phyloP scores from a whole-genome alignment of 2,329 filamentous ascomycete species.

The Fusarium continuum region DNA sequence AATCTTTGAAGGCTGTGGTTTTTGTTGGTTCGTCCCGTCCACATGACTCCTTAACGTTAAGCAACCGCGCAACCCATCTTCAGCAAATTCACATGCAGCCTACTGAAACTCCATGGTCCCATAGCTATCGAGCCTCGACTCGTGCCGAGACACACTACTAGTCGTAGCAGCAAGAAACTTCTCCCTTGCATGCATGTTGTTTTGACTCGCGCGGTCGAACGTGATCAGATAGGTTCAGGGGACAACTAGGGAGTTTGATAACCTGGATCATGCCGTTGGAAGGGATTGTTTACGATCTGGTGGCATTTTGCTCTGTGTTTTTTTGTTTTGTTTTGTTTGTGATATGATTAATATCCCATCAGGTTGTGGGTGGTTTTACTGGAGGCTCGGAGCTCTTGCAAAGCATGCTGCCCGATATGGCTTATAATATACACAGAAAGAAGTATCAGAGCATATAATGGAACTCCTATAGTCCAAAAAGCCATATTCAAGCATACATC shows the following conservation, averaged over 20 bases:
- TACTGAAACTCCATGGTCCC: not conserved
- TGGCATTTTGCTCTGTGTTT: not conserved
- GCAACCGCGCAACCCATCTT: too few relatives aligned
- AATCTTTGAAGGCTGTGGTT: too few relatives aligned
- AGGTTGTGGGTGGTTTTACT: not conserved
- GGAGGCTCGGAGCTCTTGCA: too few relatives aligned
- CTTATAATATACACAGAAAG: too few relatives aligned
- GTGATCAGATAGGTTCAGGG: not conserved
- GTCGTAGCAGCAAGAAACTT: not conserved
- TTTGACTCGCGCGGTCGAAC: not conserved
- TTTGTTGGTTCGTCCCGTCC: too few relatives aligned
- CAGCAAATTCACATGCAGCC: not conserved
- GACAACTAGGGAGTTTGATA: not conserved
- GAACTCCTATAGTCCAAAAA: too few relatives aligned
- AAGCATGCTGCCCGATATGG: too few relatives aligned
- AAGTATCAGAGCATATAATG: too few relatives aligned
- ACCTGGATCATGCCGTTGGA: not conserved
- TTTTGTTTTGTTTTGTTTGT: not conserved
- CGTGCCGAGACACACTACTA: not conserved
- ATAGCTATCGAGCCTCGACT: not conserved
- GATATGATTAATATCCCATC: not conserved
- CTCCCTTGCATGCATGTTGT: constrained; percentile 23
- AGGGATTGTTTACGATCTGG: not conserved
- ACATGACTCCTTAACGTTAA: too few relatives aligned
- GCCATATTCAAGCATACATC: too few relatives aligned